Evolutionary conservation across 805 yeast genomes (phyloP), one percentile per base, ranked within the genome.

Genomic region (Candida manassasensis): DNA sequence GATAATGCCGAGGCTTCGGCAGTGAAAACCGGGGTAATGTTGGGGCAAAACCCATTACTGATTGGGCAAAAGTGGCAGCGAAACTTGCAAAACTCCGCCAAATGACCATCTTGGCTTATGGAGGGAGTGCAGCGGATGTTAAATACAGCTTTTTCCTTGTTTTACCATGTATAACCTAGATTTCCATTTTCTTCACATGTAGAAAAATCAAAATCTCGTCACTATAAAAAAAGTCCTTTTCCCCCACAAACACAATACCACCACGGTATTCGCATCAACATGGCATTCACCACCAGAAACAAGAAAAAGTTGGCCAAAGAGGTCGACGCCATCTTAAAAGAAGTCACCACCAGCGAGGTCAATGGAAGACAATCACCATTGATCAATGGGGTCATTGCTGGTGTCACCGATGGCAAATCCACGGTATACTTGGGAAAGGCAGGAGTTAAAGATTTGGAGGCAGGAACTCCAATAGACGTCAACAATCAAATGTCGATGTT

Each of bases 301-400:
- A 8, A 21, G 25, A 16, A 38, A 6, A 19, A 21, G 7, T 27
- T 41, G 16, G 25, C 27, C 27, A 26, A 25, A 22, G 9, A 28
- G 10, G 15, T 41, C 4, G 36, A 32, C 13, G 13, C 14, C 9
- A 16, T 41, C 18, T 27, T 41, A 8, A 24, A 32, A 18, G 39
- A 41, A 17, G 26, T 41, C n/a, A 41, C 44, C 4, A 41, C 41
- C 2, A 27, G 32, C 11, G 31, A 36, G 16, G 27, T 32, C 11
- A 36, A 36, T 16, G 37, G 35, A 6, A 27, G 35, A 25, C 29
- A 29, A 17, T 12, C 34, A 4, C 39, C 51, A n/a, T 39, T 40
- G 16, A 35, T 52, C 8, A 52, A 52, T 28, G 60, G 49, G 1
- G 45, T 53, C n/a, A 39, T 50, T 6, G 53, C 53, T 24, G 67